phyloP scores from a whole-genome alignment of 768 basidiomycete species.

The Clavaria fumosa region DNA sequence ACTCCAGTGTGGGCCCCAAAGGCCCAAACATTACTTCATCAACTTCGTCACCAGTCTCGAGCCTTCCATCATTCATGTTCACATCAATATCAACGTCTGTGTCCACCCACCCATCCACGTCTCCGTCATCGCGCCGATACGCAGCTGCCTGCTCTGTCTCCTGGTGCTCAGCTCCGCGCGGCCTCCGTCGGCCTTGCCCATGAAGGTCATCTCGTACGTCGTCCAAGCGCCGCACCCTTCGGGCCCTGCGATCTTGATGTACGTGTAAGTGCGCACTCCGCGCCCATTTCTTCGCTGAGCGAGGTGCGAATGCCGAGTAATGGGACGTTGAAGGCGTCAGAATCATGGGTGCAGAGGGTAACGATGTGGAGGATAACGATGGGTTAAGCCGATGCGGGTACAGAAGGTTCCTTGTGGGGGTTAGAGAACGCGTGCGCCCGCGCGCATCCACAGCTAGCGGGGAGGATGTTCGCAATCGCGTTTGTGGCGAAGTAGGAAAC shows the following conservation, averaged over 20 bases:
- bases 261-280: conserved; percentile 11
- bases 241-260: not conserved
- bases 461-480: not conserved
- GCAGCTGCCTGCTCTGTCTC: not conserved
- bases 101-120: conserved; percentile 10
- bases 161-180: not conserved
- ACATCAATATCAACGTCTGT: conserved; percentile 7
- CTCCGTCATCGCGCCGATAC: not conserved
- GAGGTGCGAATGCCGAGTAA: conserved; percentile 2
- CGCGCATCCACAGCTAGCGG: not conserved
- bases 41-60: no score
- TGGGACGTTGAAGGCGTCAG: not conserved
- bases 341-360: not conserved
- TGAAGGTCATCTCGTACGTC: not conserved
- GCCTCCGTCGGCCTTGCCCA: conserved; percentile 1
- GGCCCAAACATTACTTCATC: no score
- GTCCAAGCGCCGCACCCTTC: not conserved
- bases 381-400: not conserved
- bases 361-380: not conserved
- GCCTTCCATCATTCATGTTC: no score
- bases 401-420: not conserved
- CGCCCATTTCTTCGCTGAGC: conserved; percentile 9
- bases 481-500: not conserved
- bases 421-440: not conserved
- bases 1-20: no score